Evolutionary conservation across 1,139 yeast genomes (phyloP), one percentile per base, ranked within the genome.

Genomic region (Kodamaea sp.): DNA sequence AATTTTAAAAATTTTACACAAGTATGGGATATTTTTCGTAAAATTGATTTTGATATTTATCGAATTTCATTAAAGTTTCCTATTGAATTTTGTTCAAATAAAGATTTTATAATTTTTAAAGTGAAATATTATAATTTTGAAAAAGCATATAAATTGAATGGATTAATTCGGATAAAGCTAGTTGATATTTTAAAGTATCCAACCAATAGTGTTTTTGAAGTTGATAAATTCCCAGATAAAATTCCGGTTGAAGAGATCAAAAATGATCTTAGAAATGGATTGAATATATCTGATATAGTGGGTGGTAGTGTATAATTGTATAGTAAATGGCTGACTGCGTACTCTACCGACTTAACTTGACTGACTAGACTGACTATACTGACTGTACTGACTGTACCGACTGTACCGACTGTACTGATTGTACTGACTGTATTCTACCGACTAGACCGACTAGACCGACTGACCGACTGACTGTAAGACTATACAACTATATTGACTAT

Each of bases 31-130:
- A 39, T 39, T 15, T 47, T 63, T 12, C 47, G 46, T 26, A 36
- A 40, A 12, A 37, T 68, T 5, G 73, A 67, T 45, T 23, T 38
- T 4, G 66, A 60, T 27, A 44, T 67, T 5, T 58, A 55, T 50
- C 55, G 52, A 32, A 45, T 65, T 4, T 55, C 65, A 3, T 45
- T 63, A 26, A 60, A 55, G 36, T 62, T 47, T 41, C 73, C 72
- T 1, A 41, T 60, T 5, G 32, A 43, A 6, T 34, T 52, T 25
- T 24, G 40, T 11, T 48, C 45, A n/a, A 22, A 38, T 2, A 36
- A 29, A 8, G 39, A 34, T 8, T 24, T 31, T 6, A 29, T 57
- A 6, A 37, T 36, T 3, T 49, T 55, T 32, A 27, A 33, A 3
- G 38, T 52, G 8, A 41, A 42, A 20, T 57, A 55, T 39, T 50